Conservation (phyloP, 2,329 filamentous ascomycete genomes). For the Cladosporium cucumerinum region DNA sequence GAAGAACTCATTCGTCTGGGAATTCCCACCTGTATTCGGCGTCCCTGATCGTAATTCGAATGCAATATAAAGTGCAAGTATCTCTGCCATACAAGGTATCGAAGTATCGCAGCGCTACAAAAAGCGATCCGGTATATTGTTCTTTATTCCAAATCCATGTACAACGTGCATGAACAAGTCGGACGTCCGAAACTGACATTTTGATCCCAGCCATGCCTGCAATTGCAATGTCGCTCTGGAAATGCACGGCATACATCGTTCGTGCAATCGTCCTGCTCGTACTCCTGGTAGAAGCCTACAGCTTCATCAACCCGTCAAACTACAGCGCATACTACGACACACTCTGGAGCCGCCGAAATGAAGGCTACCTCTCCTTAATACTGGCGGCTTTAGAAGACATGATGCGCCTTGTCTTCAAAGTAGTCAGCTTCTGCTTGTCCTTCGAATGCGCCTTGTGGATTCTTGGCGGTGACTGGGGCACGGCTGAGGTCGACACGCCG, state of each 20-base stretch:
- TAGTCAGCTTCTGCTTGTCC: not conserved
- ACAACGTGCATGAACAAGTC: not conserved
- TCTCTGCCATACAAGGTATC: not conserved
- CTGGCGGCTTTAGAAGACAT: not conserved
- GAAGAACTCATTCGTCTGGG: not conserved
- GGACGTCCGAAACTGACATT: not conserved
- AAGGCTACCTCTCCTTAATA: not conserved
- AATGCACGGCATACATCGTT: not conserved
- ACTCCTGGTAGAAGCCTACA: not conserved
- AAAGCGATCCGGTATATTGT: not conserved
- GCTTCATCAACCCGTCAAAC: not conserved
- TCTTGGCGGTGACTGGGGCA: not conserved
- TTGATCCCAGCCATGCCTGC: not conserved
- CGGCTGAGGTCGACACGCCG: not conserved
- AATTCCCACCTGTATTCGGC: not conserved
- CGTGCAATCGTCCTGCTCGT: not conserved
- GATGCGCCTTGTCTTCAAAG: not conserved
- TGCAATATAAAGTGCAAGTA: not conserved
- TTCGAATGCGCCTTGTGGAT: not conserved
- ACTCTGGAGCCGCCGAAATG: not conserved
- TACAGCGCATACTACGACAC: not conserved
- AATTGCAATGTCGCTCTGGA: not conserved
- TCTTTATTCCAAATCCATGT: not conserved
- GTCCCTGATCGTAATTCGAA: not conserved
- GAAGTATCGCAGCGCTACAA: not conserved